phyloP scores from a whole-genome alignment of 2,329 filamentous ascomycete species.

The Didymella pinodella region DNA sequence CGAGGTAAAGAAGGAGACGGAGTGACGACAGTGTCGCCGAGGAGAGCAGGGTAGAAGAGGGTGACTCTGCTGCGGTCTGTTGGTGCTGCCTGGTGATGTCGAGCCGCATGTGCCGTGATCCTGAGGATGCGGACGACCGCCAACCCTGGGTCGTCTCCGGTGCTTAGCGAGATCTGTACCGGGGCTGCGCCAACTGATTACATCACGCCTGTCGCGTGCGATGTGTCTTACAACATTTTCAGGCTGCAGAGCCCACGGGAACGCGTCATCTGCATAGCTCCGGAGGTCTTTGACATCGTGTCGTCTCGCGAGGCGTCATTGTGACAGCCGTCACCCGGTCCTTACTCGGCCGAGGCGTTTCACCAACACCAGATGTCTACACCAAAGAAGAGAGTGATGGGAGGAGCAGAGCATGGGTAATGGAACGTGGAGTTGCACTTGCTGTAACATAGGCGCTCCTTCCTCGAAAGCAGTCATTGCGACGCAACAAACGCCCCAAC shows the following conservation, averaged over 20 bases:
- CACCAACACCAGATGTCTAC: background rate
- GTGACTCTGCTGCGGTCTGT: slow-evolving; percentile 11
- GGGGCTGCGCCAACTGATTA: slow-evolving; percentile 27
- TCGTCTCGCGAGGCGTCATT: background rate
- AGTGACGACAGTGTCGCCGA: background rate
- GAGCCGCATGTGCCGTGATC: slow-evolving; percentile 19
- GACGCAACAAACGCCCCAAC: background rate
- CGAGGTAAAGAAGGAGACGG: background rate
- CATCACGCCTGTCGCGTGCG: slow-evolving; percentile 28
- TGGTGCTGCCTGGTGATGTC: slow-evolving; percentile 21
- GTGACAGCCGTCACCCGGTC: slow-evolving; percentile 5
- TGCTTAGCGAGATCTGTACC: slow-evolving; percentile 31
- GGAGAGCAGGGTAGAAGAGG: background rate
- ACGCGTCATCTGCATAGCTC: slow-evolving; percentile 32
- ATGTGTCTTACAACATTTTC: background rate
- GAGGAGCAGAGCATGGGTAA: background rate
- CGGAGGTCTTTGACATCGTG: background rate
- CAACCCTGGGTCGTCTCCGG: slow-evolving; percentile 22
- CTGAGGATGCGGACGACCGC: slow-evolving; percentile 11
- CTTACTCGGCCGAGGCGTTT: background rate
- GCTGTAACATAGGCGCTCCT: background rate
- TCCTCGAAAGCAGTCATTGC: background rate
- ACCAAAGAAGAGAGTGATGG: background rate
- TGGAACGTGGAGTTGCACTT: background rate
- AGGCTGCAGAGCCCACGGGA: slow-evolving; percentile 28